Conservation (phyloP, 2,329 filamentous ascomycete species). For the Emericellopsis cladophorae region DNA sequence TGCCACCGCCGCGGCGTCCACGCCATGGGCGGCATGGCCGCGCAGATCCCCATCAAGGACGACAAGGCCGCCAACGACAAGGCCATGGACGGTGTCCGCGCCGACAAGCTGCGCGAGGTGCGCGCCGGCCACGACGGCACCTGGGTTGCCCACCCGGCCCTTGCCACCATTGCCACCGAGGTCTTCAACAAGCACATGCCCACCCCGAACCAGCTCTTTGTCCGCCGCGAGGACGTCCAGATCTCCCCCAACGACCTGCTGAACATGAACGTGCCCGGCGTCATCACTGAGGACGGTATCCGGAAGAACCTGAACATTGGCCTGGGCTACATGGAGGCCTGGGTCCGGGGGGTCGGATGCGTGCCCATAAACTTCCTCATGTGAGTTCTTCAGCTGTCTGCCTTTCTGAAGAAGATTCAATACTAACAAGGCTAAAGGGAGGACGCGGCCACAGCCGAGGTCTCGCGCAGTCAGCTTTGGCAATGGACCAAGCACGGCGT, state of each 20-base stretch:
- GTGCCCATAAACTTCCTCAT: conserved; percentile 87
- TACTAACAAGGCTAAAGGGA: conserved; percentile 32
- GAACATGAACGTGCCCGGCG: conserved; percentile 81
- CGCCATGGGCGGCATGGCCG: conserved; percentile 88
- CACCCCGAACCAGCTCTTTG: conserved; percentile 77
- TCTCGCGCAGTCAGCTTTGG: conserved; percentile 76
- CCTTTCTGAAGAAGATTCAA: too few relatives aligned
- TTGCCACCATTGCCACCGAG: conserved; percentile 68
- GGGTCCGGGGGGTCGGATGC: conserved; percentile 79
- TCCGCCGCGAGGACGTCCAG: conserved; percentile 61
- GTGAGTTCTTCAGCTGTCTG: too few relatives aligned
- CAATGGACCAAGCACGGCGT: conserved; percentile 64
- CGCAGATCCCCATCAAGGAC: conserved; percentile 87
- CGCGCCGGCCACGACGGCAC: conserved; percentile 79
- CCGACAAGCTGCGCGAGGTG: conserved; percentile 81
- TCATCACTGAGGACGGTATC: conserved; percentile 77
- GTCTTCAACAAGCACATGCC: conserved; percentile 93
- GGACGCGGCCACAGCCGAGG: conserved; percentile 81
- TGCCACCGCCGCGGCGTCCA: conserved; percentile 82
- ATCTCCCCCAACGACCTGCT: conserved; percentile 72
- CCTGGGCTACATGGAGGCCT: conserved; percentile 84
- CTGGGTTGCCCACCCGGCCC: conserved; percentile 82
- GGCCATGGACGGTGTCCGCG: conserved; percentile 73
- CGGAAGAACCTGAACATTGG: conserved; percentile 87
- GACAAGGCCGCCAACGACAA: conserved; percentile 71